Evolutionary conservation across 2,329 filamentous ascomycete species (phyloP), one percentile per base, ranked within the genome.

Genomic region (Parasarocladium wereldwijsianum): DNA sequence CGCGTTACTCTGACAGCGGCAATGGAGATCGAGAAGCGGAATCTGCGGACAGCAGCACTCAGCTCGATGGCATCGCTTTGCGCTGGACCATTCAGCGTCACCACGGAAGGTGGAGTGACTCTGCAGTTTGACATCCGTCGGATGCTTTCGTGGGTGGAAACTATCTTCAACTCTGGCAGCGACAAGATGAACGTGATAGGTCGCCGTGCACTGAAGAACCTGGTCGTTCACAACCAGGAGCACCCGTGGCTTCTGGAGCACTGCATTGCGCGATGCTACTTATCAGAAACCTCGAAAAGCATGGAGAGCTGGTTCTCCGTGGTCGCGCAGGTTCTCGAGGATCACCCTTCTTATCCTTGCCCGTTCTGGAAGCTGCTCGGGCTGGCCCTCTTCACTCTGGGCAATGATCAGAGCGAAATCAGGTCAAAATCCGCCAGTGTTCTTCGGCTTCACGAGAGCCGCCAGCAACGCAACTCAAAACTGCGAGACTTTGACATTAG

Each of bases 401-500:
- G 92, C 10, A 93, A 92, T 38, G 83, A 93, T 39, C 79, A 85
- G 45, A 86, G 81, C 40, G 76, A 85, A 35, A 84, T 96, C 24
- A 68, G 90, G 24, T 85, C 83, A 43, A 92, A 92, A 50, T 90
- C 90, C 2, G 81, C 81, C 1, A 72, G 76, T 28, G 62, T 96
- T 18, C 62, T 98, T 9, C 71, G 85, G 23, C 75, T 74, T 0
- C 60, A 96, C 2, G 90, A 96, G 51, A 75, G 85, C 40, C 72
- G 83, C 15, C 81, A 90, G 39, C 55, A 56, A 3, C 62, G 81
- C 40, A 90, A 74, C 39, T 93, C 87, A 2, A 92, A 92, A 46
- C 74, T 98, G 6, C 84, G 93, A 47, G 90, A 98, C 49, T 92
- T 94, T 35, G 90, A 98, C 45, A 96, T 98, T 43, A 94, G 86